Base-by-base conservation (phyloP, 352 stramenopile species). In the Phytophthora sojae region DNA sequence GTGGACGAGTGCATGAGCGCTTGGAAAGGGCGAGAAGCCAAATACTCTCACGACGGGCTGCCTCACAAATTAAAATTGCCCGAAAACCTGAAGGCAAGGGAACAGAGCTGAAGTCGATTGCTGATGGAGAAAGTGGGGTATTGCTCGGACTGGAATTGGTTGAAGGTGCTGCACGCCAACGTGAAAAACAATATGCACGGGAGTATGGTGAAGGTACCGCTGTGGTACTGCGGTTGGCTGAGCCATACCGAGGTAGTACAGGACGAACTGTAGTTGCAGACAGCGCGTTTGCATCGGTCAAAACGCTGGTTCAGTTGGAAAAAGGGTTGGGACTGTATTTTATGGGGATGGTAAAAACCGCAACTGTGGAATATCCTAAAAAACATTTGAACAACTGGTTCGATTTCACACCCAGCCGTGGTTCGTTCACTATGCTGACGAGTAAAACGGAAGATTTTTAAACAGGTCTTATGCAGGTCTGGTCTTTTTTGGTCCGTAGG, bases 11-110 rank as follows among this genome's bases (percentile, higher is more conserved):
- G 49, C 19, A 55, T 37, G 23, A 55, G 19, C 23, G 8, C 49
- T 9, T 55, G 23, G 49, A 55, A 29, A 7, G 49, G 49, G 15
- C n/a, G 23, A 4, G 49, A 55, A 23, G 17, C 9, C 1, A 35
- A 55, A 19, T 37, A 55, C 5, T 19, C 49, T 37, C 21, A 55
- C 8, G 49, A 37, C 21, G 49, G 49, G 25, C 49, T 55, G 5
- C 49, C 49, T 12, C 49, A 55, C 14, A 55, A 55, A 55, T 23
- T n/a, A 49, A 49, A 49, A 19, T 49, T 14, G 15, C 39, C 19
- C 12, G 14, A 7, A 49, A 49, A 19, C 39, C 39, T 1, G 39
- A 49, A 49, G 39, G 39, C 8, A 47, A 47, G 9, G 3, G 39
- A 6, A 47, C 39, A 4, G 39, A 47, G 7, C 39, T 47, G 3